Evolutionary conservation across 2,329 filamentous ascomycete species (phyloP).

Genomic region (Talaromyces verruculosus): DNA sequence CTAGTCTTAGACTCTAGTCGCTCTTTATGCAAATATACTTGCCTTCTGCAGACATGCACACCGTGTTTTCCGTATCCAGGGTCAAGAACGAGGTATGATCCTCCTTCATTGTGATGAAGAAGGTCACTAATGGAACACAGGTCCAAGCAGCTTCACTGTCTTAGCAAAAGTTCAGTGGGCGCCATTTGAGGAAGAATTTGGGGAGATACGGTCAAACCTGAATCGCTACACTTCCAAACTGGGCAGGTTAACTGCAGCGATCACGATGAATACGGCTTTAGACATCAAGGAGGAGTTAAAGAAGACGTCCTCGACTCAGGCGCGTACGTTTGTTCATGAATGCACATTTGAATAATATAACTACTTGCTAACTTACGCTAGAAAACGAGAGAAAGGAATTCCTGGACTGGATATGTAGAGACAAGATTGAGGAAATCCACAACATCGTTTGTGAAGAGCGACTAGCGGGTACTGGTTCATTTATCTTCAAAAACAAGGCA

Average conservation of each 20-base stretch:
- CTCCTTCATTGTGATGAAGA: too few relatives aligned
- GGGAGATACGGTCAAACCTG: constrained; percentile 15
- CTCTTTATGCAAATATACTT: constrained; percentile 11
- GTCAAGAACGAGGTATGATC: neutral
- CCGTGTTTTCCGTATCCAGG: constrained; percentile 11
- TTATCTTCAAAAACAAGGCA: neutral
- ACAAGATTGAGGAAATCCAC: constrained; percentile 16
- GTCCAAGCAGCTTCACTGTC: neutral
- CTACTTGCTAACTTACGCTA: neutral
- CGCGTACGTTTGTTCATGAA: neutral
- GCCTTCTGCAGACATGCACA: constrained; percentile 16
- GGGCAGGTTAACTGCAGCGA: neutral
- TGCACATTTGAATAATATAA: neutral
- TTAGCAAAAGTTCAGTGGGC: constrained; percentile 19
- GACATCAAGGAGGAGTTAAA: constrained; percentile 1
- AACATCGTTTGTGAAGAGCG: neutral
- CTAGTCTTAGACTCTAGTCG: neutral
- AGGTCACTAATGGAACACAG: neutral
- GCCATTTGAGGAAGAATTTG: constrained; percentile 20
- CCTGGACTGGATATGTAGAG: constrained; percentile 15
- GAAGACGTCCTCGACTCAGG: neutral
- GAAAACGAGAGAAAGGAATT: constrained; percentile 18
- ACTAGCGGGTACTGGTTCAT: constrained; percentile 7
- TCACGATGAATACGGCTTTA: constrained; percentile 15
- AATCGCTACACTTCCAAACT: constrained; percentile 11